Base-by-base conservation (phyloP, 176 grass and related monocot genomes). In the Luzula sylvatica region DNA sequence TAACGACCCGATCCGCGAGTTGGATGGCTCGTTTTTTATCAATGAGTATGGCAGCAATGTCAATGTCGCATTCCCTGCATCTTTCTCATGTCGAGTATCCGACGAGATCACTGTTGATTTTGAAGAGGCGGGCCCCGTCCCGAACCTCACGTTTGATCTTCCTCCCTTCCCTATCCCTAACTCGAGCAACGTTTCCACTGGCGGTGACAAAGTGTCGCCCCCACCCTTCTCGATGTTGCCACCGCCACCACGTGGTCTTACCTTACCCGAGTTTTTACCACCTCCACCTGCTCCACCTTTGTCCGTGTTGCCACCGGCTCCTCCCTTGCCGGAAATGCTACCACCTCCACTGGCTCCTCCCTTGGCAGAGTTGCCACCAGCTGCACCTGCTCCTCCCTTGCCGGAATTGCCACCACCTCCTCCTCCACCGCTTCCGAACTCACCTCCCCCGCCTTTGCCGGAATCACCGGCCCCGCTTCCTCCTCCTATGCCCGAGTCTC, bases 31-130 rank as follows among this genome's bases (percentile, higher is more conserved):
- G 30, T 86, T 96, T 74, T 78, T 89, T 56, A 84, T 96, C 58
- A 84, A 96, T 44, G 92, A 96, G 65, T 90, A 96, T 72, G 92
- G 92, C 35, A 96, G 92, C 84, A 89, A 59, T 55, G 56, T 64
- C 42, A 12, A 20, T 35, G 15, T 20, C 20, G 3, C 46, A 12
- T 21, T n/a, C n/a, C n/a, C n/a, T n/a, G n/a, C n/a, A n/a, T n/a
- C n/a, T n/a, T n/a, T n/a, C n/a, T 17, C 21, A 19, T 8, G 53
- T 35, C 53, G 17, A 15, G 12, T 61, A 15, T 15, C 22, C 40
- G 35, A 60, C 11, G 38, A 44, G 38, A 45, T 24, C 20, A n/a
- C n/a, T n/a, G n/a, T n/a, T n/a, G n/a, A n/a, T n/a, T n/a, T n/a
- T n/a, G n/a, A n/a, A n/a, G n/a, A n/a, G n/a, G n/a, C n/a, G n/a